Conservation (phyloP, 2,329 filamentous ascomycete species). For the Colletotrichum spinosum region DNA sequence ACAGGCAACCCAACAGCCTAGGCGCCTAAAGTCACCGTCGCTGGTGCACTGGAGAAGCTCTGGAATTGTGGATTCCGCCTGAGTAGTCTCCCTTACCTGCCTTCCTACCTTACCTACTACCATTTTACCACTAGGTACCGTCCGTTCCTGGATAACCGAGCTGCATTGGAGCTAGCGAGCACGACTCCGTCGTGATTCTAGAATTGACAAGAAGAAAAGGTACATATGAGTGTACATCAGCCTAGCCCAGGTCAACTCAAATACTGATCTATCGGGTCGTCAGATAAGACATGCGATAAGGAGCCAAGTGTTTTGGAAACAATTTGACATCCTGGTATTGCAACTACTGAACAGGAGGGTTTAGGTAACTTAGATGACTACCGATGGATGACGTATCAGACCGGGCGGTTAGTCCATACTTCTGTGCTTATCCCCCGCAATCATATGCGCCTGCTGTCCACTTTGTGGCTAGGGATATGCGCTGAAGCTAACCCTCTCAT, state of each 20-base stretch:
- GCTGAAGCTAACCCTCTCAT: background rate
- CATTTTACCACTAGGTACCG: slow-evolving; percentile 10
- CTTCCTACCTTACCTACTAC: slow-evolving; percentile 3
- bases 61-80: slow-evolving; percentile 15
- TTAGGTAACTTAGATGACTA: no score
- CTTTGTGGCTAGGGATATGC: slow-evolving; percentile 10
- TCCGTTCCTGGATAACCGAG: no score
- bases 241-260: no score
- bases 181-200: slow-evolving; percentile 25
- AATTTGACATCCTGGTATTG: no score
- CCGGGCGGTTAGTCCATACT: background rate
- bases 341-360: no score
- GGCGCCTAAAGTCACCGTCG: background rate
- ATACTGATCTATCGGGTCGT: background rate
- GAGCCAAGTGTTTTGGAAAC: no score
- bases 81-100: slow-evolving; percentile 2
- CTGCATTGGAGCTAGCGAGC: no score
- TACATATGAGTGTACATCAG: slow-evolving; percentile 26
- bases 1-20: background rate
- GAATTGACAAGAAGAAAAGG: slow-evolving; percentile 37
- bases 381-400: no score
- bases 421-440: slow-evolving; percentile 22
- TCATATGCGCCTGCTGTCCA: slow-evolving; percentile 1
- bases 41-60: no score
- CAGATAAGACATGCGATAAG: background rate